Percentiles rank a stretch among this genome's conserved stretches.
Evolutionary conservation across 163 green algal genomes (phyloP).

Genomic region (Chlamydomonas reinhardtii): DNA sequence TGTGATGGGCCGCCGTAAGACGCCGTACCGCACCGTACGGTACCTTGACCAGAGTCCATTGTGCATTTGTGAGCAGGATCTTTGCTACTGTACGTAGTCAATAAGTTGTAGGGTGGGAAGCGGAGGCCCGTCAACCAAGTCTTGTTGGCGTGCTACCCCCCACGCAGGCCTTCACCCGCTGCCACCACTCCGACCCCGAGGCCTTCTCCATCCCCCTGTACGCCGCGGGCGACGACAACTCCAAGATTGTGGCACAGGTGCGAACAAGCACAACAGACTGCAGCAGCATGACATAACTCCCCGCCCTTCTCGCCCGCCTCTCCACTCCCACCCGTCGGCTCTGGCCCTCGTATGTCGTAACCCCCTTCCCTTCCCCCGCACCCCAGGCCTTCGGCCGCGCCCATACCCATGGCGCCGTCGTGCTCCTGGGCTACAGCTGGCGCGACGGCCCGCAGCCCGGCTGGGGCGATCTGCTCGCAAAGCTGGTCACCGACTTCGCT

Average conservation of each 20-base stretch:
- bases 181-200: not conserved
- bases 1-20: not conserved
- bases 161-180: not conserved
- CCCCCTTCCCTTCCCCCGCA: not conserved
- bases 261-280: not conserved
- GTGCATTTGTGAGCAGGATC: too few relatives aligned
- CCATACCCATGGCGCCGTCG: not conserved
- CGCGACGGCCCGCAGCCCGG: constrained; percentile 4
- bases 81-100: too few relatives aligned
- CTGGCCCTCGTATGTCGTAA: too few relatives aligned
- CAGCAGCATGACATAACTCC: too few relatives aligned
- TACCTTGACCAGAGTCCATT: too few relatives aligned
- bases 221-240: not conserved
- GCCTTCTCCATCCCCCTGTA: not conserved
- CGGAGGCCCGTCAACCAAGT: too few relatives aligned
- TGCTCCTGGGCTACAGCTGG: constrained; percentile 38
- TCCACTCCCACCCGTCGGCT: not conserved
- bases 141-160: too few relatives aligned
- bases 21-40: too few relatives aligned
- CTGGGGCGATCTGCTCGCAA: constrained; percentile 4
- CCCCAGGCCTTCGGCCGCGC: constrained; percentile 14
- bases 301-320: not conserved
- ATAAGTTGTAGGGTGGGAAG: too few relatives aligned
- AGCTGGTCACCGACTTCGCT: constrained; percentile 4
- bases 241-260: not conserved